Percentiles rank a stretch among this genome's conserved stretches.
Conservation (phyloP, 139 green algal species). For the Coccomyxa sp. region DNA sequence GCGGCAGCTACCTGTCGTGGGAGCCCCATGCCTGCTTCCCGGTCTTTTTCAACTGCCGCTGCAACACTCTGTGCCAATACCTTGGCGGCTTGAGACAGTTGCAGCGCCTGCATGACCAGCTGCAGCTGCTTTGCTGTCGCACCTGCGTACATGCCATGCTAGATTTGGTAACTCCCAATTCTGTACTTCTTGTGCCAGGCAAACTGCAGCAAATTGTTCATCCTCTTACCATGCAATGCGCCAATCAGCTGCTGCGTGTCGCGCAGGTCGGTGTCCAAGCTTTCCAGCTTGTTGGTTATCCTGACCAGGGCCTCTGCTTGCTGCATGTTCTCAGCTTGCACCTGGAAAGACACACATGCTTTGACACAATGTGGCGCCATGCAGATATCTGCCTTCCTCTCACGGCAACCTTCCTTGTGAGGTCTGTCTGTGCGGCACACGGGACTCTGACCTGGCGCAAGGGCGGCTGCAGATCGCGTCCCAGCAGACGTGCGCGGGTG, state of each 20-base stretch:
- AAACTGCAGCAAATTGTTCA: neutral
- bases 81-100: conserved; percentile 1
- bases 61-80: neutral
- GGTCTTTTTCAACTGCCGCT: neutral
- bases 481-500: conserved; percentile 13
- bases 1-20: neutral
- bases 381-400: no score
- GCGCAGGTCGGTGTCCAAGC: conserved; percentile 16
- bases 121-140: conserved; percentile 44
- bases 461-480: conserved; percentile 21
- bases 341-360: conserved; percentile 7
- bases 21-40: neutral
- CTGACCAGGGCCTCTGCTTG: conserved; percentile 16
- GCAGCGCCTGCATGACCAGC: conserved; percentile 30
- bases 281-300: conserved; percentile 16
- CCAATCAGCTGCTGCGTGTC: conserved; percentile 31
- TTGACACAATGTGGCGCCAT: no score
- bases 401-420: no score
- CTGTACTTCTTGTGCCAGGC: neutral
- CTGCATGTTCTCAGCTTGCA: conserved; percentile 22
- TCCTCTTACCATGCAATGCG: conserved; percentile 11
- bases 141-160: conserved; percentile 10
- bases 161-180: neutral
- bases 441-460: conserved; percentile 19
- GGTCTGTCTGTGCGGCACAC: no score